These are phyloP conservation scores for Kondoa subrosea DNA, from an alignment of 768 basidiomycete species.

Conservation along the genomic window DNA sequence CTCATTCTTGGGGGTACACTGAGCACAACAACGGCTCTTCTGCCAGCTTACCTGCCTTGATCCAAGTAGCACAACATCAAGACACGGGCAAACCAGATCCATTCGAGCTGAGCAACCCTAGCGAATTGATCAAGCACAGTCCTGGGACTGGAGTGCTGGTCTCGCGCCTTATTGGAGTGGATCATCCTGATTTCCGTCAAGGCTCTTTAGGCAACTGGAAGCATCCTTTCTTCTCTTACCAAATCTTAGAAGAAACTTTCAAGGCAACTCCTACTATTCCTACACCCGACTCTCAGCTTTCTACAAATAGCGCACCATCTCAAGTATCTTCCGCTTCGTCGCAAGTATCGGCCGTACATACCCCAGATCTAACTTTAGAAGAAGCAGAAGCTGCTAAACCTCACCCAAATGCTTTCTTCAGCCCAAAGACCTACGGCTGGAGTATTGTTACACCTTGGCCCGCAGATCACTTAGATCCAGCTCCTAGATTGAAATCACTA, in stretches of 20 bases:
- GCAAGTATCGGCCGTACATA: not conserved
- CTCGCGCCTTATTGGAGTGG: not conserved
- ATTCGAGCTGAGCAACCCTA: not conserved
- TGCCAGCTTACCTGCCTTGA: not conserved
- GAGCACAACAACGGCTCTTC: not conserved
- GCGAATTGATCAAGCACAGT: too few relatives aligned
- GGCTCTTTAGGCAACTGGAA: not conserved
- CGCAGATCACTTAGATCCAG: not conserved
- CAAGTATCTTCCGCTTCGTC: not conserved
- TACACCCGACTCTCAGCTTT: not conserved
- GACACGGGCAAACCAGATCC: not conserved
- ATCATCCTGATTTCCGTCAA: not conserved
- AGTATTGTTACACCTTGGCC: slow-evolving; percentile 9
- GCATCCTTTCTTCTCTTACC: not conserved
- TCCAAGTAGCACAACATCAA: not conserved
- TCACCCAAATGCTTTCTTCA: slow-evolving; percentile 17
- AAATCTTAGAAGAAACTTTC: not conserved
- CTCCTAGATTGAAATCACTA: not conserved
- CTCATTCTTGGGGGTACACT: not conserved
- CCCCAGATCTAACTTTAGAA: not conserved
- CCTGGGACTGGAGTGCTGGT: not conserved
- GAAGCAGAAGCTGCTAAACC: slow-evolving; percentile 5
- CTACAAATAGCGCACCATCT: not conserved
- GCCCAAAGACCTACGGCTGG: slow-evolving; percentile 10
- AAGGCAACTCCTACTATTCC: not conserved